Base-by-base conservation (phyloP, 768 basidiomycete species). In the Coprinopsis sp. region DNA sequence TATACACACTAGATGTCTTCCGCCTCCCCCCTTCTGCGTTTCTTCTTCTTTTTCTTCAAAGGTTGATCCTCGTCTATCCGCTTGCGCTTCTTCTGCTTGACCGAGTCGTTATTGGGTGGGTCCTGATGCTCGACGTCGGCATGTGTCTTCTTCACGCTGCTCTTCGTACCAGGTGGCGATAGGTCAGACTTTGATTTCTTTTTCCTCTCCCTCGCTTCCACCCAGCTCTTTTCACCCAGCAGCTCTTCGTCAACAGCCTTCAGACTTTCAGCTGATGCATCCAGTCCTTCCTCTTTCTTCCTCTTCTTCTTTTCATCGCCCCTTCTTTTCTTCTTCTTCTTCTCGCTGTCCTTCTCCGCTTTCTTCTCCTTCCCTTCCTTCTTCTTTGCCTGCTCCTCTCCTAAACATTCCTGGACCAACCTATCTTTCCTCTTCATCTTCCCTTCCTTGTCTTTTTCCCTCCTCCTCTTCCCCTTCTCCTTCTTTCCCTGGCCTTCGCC, bases 381-480 rank as follows among this genome's bases (percentile, higher is more conserved):
- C 44, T 54, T 53, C 39, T 41, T 31, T 29, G 46, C 55, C 46
- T 44, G 49, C 48, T 54, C 44, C 49, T 49, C 47, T 36, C 45
- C 50, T 51, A 55, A 47, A 51, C 37, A 45, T 37, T 29, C 27
- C 21, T 42, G 29, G 37, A 34, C 38, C 45, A 39, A 18, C 19
- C 22, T 41, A 39, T 41, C 33, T 28, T 33, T 40, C 33, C 44
- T 42, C 46, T 47, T 58, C 47, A 54, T 44, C 28, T 25, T 53
- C 47, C 54, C 61, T 43, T 49, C 47, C 40, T 51, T 50, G 37
- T 51, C 50, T 38, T 42, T 33, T 46, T 21, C 55, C 43, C 23
- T 37, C 44, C 30, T 19, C 33, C 33, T 38, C 46, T n/a, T 43
- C 41, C 33, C 46, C 34, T 29, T 50, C 25, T 43, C 31, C n/a